Conservation (phyloP, 2,329 filamentous ascomycete species). For the Ophiostoma populinum region DNA sequence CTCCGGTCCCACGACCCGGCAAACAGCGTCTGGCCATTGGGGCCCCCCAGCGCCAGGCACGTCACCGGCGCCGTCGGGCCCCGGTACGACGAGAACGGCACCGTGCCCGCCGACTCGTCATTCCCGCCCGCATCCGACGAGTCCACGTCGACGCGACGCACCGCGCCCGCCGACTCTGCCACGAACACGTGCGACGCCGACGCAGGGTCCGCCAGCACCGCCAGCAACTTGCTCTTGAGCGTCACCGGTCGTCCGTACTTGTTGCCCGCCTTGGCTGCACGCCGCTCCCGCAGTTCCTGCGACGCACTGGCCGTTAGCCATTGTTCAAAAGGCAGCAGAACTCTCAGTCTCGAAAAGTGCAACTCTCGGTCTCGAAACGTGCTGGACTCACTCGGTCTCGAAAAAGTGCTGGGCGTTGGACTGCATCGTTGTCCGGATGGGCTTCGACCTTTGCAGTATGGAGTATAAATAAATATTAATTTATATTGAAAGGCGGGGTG, state of each 20-base stretch:
- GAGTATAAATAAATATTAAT: not conserved
- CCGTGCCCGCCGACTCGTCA: conserved; percentile 16
- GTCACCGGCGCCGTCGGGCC: conserved; percentile 70
- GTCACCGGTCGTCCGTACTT: conserved; percentile 65
- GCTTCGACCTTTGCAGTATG: too few species aligned
- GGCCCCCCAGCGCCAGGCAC: conserved; percentile 49
- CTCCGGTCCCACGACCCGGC: conserved; percentile 91
- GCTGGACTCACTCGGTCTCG: conserved; percentile 57
- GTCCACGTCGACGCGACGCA: conserved; percentile 58
- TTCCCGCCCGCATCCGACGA: conserved; percentile 30
- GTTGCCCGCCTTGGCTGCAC: conserved; percentile 55
- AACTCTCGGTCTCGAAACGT: not conserved
- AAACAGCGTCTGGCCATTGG: conserved; percentile 44
- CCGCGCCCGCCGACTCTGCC: conserved; percentile 71
- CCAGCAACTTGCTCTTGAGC: conserved; percentile 74
- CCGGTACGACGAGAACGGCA: too few species aligned
- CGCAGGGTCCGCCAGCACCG: conserved; percentile 49
- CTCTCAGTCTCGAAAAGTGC: not conserved
- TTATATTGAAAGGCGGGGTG: too few species aligned
- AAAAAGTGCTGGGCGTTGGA: conserved; percentile 73
- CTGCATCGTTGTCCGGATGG: too few species aligned
- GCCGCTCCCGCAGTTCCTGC: conserved; percentile 35
- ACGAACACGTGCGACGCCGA: conserved; percentile 48
- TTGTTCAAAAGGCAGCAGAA: not conserved
- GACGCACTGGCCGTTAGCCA: conserved; percentile 28